Evolutionary conservation across 495 filamentous ascomycete species (phyloP).

Genomic region (Penicillium arizonense): DNA sequence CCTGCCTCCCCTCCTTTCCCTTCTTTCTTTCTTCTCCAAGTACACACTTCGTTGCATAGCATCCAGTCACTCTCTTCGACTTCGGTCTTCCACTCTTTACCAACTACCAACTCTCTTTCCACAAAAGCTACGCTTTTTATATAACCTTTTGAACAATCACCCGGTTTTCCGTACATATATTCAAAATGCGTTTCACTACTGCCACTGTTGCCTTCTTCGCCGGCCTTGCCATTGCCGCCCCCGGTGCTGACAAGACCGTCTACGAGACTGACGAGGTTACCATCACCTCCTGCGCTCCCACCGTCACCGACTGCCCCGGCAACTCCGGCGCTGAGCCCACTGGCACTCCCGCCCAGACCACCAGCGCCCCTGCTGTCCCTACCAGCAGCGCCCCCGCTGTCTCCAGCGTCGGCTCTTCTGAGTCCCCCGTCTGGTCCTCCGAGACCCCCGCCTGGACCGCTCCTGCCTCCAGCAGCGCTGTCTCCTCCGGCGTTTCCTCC

Average conservation of each 20-base stretch:
- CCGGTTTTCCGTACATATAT: slow-evolving; percentile 36
- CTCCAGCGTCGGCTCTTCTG: slow-evolving; percentile 7
- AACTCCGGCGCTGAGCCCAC: slow-evolving; percentile 17
- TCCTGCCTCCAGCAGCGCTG: slow-evolving; percentile 1
- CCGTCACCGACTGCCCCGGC: slow-evolving; percentile 59
- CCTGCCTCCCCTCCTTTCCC: slow-evolving; percentile 20
- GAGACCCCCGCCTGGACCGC: slow-evolving; percentile 11
- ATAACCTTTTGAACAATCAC: slow-evolving; percentile 26
- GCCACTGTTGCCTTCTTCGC: slow-evolving; percentile 51
- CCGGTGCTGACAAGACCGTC: slow-evolving; percentile 42
- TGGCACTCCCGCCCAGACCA: slow-evolving; percentile 12
- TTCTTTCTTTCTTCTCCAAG: slow-evolving; percentile 39
- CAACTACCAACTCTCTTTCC: slow-evolving; percentile 49
- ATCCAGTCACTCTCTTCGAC: slow-evolving; percentile 45
- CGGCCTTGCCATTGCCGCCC: slow-evolving; percentile 42
- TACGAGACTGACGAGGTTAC: slow-evolving; percentile 55
- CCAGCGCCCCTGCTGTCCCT: slow-evolving; percentile 17
- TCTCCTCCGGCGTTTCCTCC: slow-evolving; percentile 10
- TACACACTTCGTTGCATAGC: slow-evolving; percentile 37
- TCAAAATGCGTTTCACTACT: slow-evolving; percentile 57
- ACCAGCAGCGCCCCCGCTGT: slow-evolving; percentile 10
- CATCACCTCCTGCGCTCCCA: slow-evolving; percentile 59
- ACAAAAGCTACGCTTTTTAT: slow-evolving; percentile 24
- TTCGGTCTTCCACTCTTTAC: slow-evolving; percentile 58
- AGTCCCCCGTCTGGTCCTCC: slow-evolving; percentile 2